phyloP scores from a whole-genome alignment of 202 grass and related monocot species.

The Hordeum pubiflorum region DNA sequence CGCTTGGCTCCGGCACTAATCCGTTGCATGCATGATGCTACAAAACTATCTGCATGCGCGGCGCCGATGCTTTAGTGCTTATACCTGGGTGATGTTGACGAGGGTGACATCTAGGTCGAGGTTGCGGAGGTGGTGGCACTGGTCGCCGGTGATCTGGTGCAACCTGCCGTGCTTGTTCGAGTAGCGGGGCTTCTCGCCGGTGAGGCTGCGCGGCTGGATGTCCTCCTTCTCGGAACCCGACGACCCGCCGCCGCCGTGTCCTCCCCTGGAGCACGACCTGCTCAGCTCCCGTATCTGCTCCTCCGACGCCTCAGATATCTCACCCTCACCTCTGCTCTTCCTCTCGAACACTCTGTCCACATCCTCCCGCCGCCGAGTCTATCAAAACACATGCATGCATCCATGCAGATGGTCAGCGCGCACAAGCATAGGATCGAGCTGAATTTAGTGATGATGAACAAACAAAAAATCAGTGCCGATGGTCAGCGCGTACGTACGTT shows the following conservation, averaged over 20 bases:
- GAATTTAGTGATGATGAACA: not conserved
- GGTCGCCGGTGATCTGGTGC: conserved; percentile 42
- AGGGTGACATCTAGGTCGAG: conserved; percentile 44
- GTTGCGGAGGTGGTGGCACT: conserved; percentile 37
- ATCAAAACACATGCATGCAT: not conserved
- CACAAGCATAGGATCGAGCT: not conserved
- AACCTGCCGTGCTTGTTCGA: conserved; percentile 51
- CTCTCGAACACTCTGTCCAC: conserved; percentile 46
- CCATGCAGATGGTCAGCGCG: no score
- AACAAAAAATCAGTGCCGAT: not conserved
- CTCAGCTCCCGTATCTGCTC: conserved; percentile 61
- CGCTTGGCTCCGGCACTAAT: not conserved
- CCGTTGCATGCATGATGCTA: not conserved
- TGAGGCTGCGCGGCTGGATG: conserved; percentile 47
- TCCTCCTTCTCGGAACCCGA: conserved; percentile 28
- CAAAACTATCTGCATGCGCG: not conserved
- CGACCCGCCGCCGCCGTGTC: conserved; percentile 5
- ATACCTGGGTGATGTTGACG: conserved; percentile 53
- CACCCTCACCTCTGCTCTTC: not conserved
- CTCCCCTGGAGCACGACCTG: conserved; percentile 17
- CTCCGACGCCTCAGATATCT: conserved; percentile 45
- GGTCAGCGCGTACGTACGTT: conserved; percentile 24
- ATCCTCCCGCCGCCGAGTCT: conserved; percentile 31
- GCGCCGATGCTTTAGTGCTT: conserved; percentile 8
- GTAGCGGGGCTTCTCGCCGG: conserved; percentile 30